Base-by-base conservation (phyloP, 495 filamentous ascomycete species). In the Aspergillus bertholletiae region DNA sequence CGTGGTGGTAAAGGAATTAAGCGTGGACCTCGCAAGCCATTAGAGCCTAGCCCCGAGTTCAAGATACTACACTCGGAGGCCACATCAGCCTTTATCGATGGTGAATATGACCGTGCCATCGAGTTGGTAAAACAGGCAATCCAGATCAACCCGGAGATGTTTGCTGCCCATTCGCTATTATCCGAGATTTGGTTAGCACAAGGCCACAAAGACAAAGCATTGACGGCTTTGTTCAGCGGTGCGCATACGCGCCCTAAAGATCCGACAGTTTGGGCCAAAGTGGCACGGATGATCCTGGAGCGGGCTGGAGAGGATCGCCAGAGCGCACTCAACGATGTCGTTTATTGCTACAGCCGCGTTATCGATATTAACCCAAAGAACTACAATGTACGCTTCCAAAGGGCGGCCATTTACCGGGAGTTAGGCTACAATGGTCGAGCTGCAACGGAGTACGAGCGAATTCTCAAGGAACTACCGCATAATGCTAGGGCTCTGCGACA, bases 141-240 rank as follows among this genome's bases (percentile, higher is more conserved):
- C 49, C 81, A 88, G 53, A 79, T 86, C 60, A 96, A 96, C 63
- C 88, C 88, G 13, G 92, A 96, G 65, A 89, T 91, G 51, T 87
- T 88, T 56, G 77, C 82, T 20, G 87, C 91, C 24, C 91, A 93
- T 80, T 83, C 81, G 18, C 68, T 93, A 26, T 67, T 94, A 11
- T 86, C 88, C 0, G 82, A 90, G 27, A 84, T 92, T 45, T 84
- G 88, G 61, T 66, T 84, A 35, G 83, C 86, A 51, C 77, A 85
- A 57, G 88, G 86, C 3, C 77, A 90, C 41, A 76, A 80, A 37
- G 79, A 86, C 53, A 83, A 88, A 49, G 82, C 88, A 11, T 64
- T 91, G 28, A 79, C 77, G 20, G 88, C 87, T 53, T 69, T 88
- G 27, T 82, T 88, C 55, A 82, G 79, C 44, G 89, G 89, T 44